A percentile compares a stretch with the other conserved stretches of the same genome.
phyloP scores from a whole-genome alignment of 1,284 basidiomycete genomes.

The Ceratobasidium sp. region DNA sequence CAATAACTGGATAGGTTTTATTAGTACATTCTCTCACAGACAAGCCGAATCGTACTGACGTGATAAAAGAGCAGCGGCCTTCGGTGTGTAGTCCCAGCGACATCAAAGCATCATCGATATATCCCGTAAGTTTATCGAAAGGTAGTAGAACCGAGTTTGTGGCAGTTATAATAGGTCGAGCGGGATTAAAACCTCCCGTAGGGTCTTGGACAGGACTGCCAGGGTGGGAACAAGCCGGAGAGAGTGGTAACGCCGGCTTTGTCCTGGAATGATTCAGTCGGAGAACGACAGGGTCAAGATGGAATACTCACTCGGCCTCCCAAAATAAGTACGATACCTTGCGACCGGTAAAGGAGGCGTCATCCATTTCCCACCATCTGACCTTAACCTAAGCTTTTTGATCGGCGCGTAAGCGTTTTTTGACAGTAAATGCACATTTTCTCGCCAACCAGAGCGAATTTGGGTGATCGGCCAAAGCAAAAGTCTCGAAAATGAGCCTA shows the following conservation, averaged over 20 bases:
- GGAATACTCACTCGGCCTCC: conserved; percentile 54
- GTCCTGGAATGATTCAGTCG: background rate
- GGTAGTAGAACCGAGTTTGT: conserved; percentile 56
- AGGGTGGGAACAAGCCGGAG: conserved; percentile 20
- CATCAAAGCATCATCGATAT: conserved; percentile 58
- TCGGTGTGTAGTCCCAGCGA: conserved; percentile 60
- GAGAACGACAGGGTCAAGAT: background rate
- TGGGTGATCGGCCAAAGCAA: background rate
- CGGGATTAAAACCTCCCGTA: conserved; percentile 46
- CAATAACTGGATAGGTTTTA: conserved; percentile 61
- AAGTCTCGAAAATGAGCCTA: background rate
- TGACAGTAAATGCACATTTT: conserved; percentile 1
- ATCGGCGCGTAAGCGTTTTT: background rate
- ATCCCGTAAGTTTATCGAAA: conserved; percentile 53
- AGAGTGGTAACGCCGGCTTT: background rate
- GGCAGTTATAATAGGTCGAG: conserved; percentile 44
- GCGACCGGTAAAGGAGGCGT: conserved; percentile 42
- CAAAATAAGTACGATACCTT: conserved; percentile 57
- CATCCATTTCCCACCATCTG: conserved; percentile 10
- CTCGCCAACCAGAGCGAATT: conserved; percentile 14
- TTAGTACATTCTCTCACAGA: conserved; percentile 58
- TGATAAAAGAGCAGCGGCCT: conserved; percentile 63
- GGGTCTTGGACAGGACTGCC: background rate
- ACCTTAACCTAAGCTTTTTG: background rate
- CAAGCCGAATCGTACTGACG: conserved; percentile 52